These are phyloP conservation scores for Phaeotremella fagi DNA, from an alignment of 768 basidiomycete genomes.

Conservation along the genomic window DNA sequence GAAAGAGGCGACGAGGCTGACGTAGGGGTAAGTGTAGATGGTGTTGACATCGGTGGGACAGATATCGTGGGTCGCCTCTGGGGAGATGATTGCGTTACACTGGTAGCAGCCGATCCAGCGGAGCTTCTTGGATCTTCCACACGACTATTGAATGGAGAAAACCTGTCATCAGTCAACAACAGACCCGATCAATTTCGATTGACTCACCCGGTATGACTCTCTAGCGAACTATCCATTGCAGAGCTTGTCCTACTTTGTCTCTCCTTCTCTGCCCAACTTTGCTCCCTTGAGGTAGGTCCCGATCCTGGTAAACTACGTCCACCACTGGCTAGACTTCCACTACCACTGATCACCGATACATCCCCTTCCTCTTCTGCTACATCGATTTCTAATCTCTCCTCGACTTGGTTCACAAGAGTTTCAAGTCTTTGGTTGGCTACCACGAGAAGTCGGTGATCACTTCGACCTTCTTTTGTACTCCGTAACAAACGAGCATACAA, in stretches of 20 bases:
- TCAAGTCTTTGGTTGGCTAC: slow-evolving; percentile 78
- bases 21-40: slow-evolving; percentile 12
- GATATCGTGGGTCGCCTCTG: slow-evolving; percentile 21
- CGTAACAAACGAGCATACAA: slow-evolving; percentile 79
- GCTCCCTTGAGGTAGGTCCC: slow-evolving; percentile 22
- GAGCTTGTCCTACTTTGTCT: slow-evolving; percentile 34
- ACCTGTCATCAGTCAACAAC: slow-evolving; percentile 19
- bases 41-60: slow-evolving; percentile 5
- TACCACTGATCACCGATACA: not conserved
- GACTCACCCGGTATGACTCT: slow-evolving; percentile 39
- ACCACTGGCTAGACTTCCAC: not conserved
- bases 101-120: slow-evolving; percentile 35
- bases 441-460: slow-evolving; percentile 75
- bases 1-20: slow-evolving; percentile 53
- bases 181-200: not conserved
- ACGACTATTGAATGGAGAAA: slow-evolving; percentile 42
- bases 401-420: slow-evolving; percentile 62
- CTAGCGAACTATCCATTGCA: slow-evolving; percentile 34
- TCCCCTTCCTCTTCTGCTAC: slow-evolving; percentile 51
- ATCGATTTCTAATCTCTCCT: slow-evolving; percentile 56
- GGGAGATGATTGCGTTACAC: slow-evolving; percentile 29
- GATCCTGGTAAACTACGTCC: slow-evolving; percentile 6
- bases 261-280: slow-evolving; percentile 33
- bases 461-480: slow-evolving; percentile 77
- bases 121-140: slow-evolving; percentile 35